Conservation (phyloP, 2,329 filamentous ascomycete genomes). For the Colletotrichum simmondsii region DNA sequence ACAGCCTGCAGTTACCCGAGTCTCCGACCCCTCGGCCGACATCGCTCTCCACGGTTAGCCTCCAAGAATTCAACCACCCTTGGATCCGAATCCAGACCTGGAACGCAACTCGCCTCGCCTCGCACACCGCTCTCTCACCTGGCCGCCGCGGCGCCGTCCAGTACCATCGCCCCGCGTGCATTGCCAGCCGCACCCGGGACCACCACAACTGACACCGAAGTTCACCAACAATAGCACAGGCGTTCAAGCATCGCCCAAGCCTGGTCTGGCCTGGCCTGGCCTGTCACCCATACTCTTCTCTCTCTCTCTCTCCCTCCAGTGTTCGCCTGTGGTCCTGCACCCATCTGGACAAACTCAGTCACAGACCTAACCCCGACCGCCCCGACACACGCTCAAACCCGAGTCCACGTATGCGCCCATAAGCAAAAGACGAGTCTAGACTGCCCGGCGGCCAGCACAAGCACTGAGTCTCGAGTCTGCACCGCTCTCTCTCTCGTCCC, state of each 20-base stretch:
- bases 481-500: not conserved
- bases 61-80: not conserved
- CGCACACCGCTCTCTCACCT: conserved; percentile 22
- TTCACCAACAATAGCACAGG: not conserved
- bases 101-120: not conserved
- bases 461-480: not conserved
- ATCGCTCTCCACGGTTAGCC: conserved; percentile 9
- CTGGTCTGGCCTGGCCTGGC: not conserved
- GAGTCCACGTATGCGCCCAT: conserved; percentile 24
- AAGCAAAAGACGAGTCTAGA: conserved; percentile 21
- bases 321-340: conserved; percentile 8
- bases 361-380: conserved; percentile 7
- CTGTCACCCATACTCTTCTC: not conserved
- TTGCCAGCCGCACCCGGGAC: not conserved
- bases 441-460: conserved; percentile 8
- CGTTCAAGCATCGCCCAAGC: not conserved
- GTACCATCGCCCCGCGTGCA: not conserved
- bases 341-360: not conserved
- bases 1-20: conserved; percentile 12
- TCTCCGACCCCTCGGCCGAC: conserved; percentile 20
- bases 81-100: not conserved
- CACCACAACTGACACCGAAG: not conserved
- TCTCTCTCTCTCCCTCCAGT: not conserved
- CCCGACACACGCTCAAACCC: conserved; percentile 31
- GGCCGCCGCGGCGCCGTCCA: not conserved